A percentile compares a stretch with the other conserved stretches of the same genome.
Conservation (phyloP, 2,329 filamentous ascomycete genomes). For the Calonectria naviculata region DNA sequence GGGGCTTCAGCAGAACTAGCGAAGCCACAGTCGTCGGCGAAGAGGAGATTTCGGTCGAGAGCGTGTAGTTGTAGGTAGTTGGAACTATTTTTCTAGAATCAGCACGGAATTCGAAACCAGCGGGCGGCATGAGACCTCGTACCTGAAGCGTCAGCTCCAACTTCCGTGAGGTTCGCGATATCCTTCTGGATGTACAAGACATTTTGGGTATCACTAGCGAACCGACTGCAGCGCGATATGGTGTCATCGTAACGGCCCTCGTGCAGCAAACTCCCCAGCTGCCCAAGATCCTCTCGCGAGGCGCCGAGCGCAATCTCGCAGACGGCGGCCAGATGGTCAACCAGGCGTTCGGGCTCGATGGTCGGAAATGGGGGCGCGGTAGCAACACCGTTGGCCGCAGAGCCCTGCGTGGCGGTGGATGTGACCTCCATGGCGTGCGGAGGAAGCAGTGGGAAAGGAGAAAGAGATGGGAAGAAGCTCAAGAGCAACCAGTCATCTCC, state of each 20-base stretch:
- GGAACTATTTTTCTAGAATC: constrained; percentile 46
- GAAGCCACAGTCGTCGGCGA: constrained; percentile 85
- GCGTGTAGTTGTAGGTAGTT: constrained; percentile 77
- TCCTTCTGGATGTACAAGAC: constrained; percentile 95
- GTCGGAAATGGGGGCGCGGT: constrained; percentile 59
- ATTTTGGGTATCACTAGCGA: constrained; percentile 87
- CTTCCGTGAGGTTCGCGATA: constrained; percentile 64
- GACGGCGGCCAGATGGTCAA: constrained; percentile 78
- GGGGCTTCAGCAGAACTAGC: constrained; percentile 89
- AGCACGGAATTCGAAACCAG: constrained; percentile 11
- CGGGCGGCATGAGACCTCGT: constrained; percentile 34
- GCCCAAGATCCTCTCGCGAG: constrained; percentile 81
- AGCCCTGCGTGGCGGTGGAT: constrained; percentile 55
- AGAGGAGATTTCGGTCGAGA: constrained; percentile 85
- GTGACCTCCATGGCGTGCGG: constrained; percentile 64
- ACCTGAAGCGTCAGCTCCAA: constrained; percentile 60
- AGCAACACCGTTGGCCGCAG: constrained; percentile 59
- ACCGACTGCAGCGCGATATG: constrained; percentile 86
- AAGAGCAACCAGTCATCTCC: constrained; percentile 44
- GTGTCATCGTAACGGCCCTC: constrained; percentile 80
- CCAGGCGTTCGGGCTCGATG: constrained; percentile 75
- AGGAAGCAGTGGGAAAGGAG: constrained; percentile 22
- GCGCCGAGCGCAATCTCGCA: constrained; percentile 81
- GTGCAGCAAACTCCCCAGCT: constrained; percentile 85
- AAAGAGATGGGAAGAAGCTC: constrained; percentile 30